Conservation (phyloP, 2,329 filamentous ascomycete species). For the Ascosphaera pollenicola region DNA sequence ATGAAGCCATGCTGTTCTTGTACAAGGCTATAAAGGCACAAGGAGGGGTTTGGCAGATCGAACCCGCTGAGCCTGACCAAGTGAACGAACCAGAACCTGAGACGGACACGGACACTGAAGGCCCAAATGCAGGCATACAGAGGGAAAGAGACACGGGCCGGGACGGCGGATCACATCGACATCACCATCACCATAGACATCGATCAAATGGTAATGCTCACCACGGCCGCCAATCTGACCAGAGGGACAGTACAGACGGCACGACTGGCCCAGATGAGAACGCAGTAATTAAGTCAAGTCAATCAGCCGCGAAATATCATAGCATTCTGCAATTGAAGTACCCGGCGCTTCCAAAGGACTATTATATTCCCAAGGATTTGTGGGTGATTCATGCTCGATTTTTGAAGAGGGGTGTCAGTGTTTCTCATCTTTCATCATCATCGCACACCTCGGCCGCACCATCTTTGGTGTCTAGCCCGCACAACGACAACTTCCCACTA, state of each 20-base stretch:
- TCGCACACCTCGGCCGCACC: slow-evolving; percentile 19
- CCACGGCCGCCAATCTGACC: background rate
- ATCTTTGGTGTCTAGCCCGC: slow-evolving; percentile 3
- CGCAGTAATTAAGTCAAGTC: slow-evolving; percentile 1
- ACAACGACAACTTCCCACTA: background rate
- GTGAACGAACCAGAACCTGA: background rate
- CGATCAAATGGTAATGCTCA: background rate
- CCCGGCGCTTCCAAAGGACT: slow-evolving; percentile 31
- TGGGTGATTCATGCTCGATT: slow-evolving; percentile 90
- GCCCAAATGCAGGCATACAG: background rate
- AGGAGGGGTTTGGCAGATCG: slow-evolving; percentile 65
- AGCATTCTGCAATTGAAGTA: slow-evolving; percentile 19
- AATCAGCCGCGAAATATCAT: background rate
- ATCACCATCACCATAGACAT: background rate
- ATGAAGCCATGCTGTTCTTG: slow-evolving; percentile 84
- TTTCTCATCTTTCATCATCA: slow-evolving; percentile 21
- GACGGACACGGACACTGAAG: background rate
- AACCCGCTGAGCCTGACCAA: slow-evolving; percentile 18
- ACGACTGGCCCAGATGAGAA: background rate
- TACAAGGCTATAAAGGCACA: slow-evolving; percentile 79
- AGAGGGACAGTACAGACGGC: background rate
- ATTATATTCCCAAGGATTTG: slow-evolving; percentile 75
- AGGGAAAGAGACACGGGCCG: background rate
- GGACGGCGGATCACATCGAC: background rate
- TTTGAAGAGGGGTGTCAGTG: slow-evolving; percentile 49